Conservation (phyloP, 208 protist genomes). For the Trypanosoma grayi region DNA sequence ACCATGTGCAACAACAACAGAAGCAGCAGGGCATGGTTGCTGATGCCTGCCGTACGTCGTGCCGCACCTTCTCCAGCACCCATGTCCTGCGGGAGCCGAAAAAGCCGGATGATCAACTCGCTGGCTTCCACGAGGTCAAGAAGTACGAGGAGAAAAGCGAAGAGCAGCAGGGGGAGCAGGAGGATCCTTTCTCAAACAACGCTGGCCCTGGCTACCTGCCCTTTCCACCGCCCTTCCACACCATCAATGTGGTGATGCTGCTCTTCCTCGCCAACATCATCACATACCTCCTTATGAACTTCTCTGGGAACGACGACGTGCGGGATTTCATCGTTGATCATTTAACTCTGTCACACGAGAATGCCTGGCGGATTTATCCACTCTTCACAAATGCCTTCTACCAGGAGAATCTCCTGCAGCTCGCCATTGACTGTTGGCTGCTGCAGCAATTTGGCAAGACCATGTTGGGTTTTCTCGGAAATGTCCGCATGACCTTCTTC, state of each 20-base stretch:
- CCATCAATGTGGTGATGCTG: slow-evolving; percentile 85
- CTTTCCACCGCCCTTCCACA: slow-evolving; percentile 85
- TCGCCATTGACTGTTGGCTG: slow-evolving; percentile 85
- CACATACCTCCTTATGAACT: slow-evolving; percentile 80
- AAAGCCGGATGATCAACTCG: slow-evolving; percentile 38
- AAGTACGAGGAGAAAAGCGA: slow-evolving; percentile 55
- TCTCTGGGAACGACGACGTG: slow-evolving; percentile 65
- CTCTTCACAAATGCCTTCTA: slow-evolving; percentile 86
- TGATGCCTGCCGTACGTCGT: not conserved
- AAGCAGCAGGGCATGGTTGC: slow-evolving; percentile 5
- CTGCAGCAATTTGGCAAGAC: slow-evolving; percentile 84
- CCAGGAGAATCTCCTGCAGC: slow-evolving; percentile 87
- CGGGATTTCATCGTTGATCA: slow-evolving; percentile 86
- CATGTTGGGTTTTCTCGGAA: slow-evolving; percentile 84
- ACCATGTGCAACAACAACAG: slow-evolving; percentile 18
- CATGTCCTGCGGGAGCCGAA: slow-evolving; percentile 13
- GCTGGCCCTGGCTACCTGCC: slow-evolving; percentile 73
- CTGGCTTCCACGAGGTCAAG: slow-evolving; percentile 48
- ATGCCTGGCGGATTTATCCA: slow-evolving; percentile 73
- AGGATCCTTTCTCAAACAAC: slow-evolving; percentile 55
- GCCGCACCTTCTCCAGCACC: slow-evolving; percentile 19
- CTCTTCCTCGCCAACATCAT: slow-evolving; percentile 75
- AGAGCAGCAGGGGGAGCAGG: slow-evolving; percentile 37
- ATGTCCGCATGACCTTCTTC: slow-evolving; percentile 78
- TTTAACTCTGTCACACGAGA: slow-evolving; percentile 86